Evolutionary conservation across 495 filamentous ascomycete species (phyloP).

Genomic region (Penicillium cataractarum): DNA sequence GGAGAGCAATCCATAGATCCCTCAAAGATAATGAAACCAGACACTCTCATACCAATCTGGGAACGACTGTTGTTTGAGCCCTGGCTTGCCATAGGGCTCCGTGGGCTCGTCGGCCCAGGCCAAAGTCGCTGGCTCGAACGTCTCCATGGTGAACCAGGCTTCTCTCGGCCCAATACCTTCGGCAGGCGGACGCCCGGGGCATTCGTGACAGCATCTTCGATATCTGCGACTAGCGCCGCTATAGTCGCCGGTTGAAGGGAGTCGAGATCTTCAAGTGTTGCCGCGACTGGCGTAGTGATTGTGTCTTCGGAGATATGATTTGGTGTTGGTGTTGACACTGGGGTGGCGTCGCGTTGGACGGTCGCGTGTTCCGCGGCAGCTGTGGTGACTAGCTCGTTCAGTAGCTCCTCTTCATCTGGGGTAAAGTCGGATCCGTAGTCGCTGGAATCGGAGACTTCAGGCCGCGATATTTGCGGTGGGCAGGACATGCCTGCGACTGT

Average conservation of each 20-base stretch:
- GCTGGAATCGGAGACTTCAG: constrained; percentile 26
- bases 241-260: constrained; percentile 18
- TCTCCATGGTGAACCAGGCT: constrained; percentile 40
- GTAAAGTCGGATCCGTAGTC: constrained; percentile 79
- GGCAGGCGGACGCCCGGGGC: constrained; percentile 38
- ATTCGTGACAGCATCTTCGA: constrained; percentile 42
- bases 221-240: constrained; percentile 31
- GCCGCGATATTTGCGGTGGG: constrained; percentile 23
- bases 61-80: constrained; percentile 33
- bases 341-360: constrained; percentile 18
- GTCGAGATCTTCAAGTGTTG: constrained; percentile 4
- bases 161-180: constrained; percentile 48
- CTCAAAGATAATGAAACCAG: background rate
- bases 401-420: constrained; percentile 59
- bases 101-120: constrained; percentile 10
- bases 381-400: constrained; percentile 50
- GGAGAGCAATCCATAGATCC: background rate
- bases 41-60: constrained; percentile 39
- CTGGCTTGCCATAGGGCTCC: constrained; percentile 24
- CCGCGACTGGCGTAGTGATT: background rate
- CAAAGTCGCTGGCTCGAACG: constrained; percentile 23
- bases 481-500: constrained; percentile 46
- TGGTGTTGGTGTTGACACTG: constrained; percentile 18
- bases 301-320: constrained; percentile 12
- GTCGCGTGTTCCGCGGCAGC: constrained; percentile 34